Evolutionary conservation across 2,329 filamentous ascomycete genomes (phyloP).

Genomic region (Lasiodiplodia sp.): DNA sequence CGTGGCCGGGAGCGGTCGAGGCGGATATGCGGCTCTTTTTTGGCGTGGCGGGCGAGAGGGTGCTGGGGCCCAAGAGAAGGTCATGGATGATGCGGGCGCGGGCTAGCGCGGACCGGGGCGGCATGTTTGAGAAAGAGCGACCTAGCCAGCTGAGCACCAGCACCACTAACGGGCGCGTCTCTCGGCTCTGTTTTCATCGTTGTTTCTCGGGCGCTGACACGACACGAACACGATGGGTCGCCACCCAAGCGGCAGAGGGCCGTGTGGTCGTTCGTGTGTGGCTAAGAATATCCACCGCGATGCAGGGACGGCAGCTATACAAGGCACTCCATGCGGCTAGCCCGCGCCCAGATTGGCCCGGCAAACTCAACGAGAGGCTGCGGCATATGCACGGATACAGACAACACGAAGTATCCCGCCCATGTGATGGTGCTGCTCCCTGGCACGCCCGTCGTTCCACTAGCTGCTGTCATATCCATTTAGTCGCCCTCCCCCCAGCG

Average conservation of each 20-base stretch:
- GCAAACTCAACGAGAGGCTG: not conserved
- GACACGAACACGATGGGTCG: not conserved
- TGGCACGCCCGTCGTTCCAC: constrained; percentile 1
- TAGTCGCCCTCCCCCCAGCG: constrained; percentile 7
- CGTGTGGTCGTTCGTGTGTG: constrained; percentile 20
- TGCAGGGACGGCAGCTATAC: constrained; percentile 20
- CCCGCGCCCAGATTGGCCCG: constrained; percentile 4
- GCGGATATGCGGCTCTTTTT: constrained; percentile 5
- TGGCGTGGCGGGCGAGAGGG: not conserved
- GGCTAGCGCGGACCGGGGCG: constrained; percentile 14
- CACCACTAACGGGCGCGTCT: not conserved
- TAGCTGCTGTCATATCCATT: constrained; percentile 15
- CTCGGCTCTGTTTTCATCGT: constrained; percentile 2
- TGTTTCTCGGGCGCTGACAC: not conserved
- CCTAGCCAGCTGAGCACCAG: not conserved
- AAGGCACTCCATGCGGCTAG: constrained; percentile 11
- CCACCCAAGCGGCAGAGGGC: not conserved
- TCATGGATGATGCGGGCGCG: not conserved
- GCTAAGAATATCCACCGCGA: constrained; percentile 23
- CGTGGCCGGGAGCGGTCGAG: not conserved
- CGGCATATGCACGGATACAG: constrained; percentile 21
- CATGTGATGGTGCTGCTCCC: constrained; percentile 17
- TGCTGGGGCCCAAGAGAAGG: not conserved
- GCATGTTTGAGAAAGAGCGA: constrained; percentile 11
- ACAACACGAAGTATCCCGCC: constrained; percentile 1